Base-by-base conservation (phyloP, 2,329 filamentous ascomycete genomes). In the Cryphonectria radicalis region DNA sequence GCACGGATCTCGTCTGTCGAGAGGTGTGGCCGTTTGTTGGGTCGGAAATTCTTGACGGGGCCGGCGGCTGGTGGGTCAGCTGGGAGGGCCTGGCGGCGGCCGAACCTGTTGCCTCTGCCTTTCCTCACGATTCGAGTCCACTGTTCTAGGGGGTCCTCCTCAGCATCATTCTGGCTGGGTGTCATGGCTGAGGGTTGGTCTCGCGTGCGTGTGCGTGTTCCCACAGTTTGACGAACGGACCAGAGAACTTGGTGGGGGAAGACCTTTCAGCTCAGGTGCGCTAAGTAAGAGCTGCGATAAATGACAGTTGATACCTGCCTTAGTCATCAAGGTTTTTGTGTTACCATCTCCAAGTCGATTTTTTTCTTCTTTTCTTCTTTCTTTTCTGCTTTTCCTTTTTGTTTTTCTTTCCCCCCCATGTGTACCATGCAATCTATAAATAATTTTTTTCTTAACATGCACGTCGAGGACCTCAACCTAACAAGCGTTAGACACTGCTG, bases 121-220 rank as follows among this genome's bases (percentile, higher is more conserved):
- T 70, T 73, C n/a, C 70, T 68, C 7, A 70, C 63, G 40, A 73
- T 68, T 4, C 40, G 55, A 7, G 70, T 72, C 72, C 72, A 73
- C 59, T 73, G 46, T 7, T 53, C 40, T 25, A 3, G 32, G 46
- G 8, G 22, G 22, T 50, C 46, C 46, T 37, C 60, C 42, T 40
- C 19, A 25, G 43, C 32, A 22, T n/a, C 46, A 46, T 69, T 28
- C 50, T 46, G 7, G 42, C 17, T 17, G 68, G 59, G n/a, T 50
- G 55, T 46, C 55, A 60, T 65, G 32, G 14, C 40, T 46, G n/a
- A 64, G 37, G n/a, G 28, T 28, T 40, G 19, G 43, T 50, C 32
- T 32, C 32, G 32, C 3, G 46, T n/a, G 22, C 46, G 22, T n/a
- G 46, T 50, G 46, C 19, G 46, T 32, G 32, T 22, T 8, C 19